These are phyloP conservation scores for Verticillium tricorpus DNA, from an alignment of 2,329 filamentous ascomycete species.

Conservation along the genomic window DNA sequence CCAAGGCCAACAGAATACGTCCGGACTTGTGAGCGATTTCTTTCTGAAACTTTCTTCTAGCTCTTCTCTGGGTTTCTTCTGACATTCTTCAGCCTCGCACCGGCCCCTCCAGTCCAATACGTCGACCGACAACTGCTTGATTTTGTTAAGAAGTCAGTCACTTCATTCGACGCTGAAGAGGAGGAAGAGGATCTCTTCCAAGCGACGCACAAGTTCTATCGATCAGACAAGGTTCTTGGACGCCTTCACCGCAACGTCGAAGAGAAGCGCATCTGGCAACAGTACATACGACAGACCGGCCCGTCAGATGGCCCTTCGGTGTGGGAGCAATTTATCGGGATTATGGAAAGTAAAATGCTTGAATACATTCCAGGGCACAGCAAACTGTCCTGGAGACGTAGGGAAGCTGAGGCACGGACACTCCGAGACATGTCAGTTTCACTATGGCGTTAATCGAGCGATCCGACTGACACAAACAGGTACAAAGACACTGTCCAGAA, in stretches of 20 bases:
- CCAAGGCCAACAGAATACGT: slow-evolving; percentile 31
- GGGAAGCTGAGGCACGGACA: slow-evolving; percentile 32
- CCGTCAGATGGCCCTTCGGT: slow-evolving; percentile 26
- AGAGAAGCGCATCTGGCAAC: slow-evolving; percentile 60
- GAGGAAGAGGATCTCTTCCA: slow-evolving; percentile 37
- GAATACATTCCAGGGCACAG: slow-evolving; percentile 16
- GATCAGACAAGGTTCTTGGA: slow-evolving; percentile 64
- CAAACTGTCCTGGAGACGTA: slow-evolving; percentile 26
- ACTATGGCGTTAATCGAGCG: not conserved
- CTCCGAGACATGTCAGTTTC: slow-evolving; percentile 40
- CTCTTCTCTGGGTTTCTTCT: slow-evolving; percentile 1
- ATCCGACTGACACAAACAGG: slow-evolving; percentile 17
- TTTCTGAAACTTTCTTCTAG: not conserved
- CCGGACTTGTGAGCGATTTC: slow-evolving; percentile 49
- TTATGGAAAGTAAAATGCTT: slow-evolving; percentile 21
- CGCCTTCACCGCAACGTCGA: slow-evolving; percentile 68
- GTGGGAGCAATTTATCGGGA: slow-evolving; percentile 36
- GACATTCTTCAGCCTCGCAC: slow-evolving; percentile 33
- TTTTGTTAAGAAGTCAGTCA: slow-evolving; percentile 22
- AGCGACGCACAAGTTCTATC: slow-evolving; percentile 54
- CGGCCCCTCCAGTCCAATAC: slow-evolving; percentile 37
- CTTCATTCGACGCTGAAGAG: slow-evolving; percentile 29
- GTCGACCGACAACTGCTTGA: slow-evolving; percentile 39
- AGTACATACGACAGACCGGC: slow-evolving; percentile 35
- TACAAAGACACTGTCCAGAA: slow-evolving; percentile 40